Evolutionary conservation across 495 filamentous ascomycete species (phyloP).

Genomic region (Cercophora scortea): DNA sequence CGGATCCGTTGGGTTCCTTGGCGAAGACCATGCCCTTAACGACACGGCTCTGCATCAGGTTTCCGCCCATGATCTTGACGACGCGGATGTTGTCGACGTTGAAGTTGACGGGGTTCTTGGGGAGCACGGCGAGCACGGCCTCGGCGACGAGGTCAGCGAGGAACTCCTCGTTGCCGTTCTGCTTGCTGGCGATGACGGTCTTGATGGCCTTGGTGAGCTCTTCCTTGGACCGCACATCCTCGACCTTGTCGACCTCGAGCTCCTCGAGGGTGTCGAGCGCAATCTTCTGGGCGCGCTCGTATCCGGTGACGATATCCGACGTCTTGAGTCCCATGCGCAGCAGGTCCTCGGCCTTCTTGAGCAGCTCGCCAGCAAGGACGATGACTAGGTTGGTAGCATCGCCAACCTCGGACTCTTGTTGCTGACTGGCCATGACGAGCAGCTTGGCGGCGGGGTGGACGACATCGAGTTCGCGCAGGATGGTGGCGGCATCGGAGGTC

Average conservation of each 20-base stretch:
- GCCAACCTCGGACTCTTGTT: conserved; percentile 98
- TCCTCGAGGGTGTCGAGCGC: conserved; percentile 81
- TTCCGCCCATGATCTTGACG: conserved; percentile 99
- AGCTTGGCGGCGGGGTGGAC: conserved; percentile 98
- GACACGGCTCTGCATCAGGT: conserved; percentile 83
- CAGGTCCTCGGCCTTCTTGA: conserved; percentile 96
- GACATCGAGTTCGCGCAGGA: conserved; percentile 93
- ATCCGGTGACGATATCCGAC: conserved; percentile 89
- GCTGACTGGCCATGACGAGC: conserved; percentile 98
- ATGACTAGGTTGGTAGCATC: conserved; percentile 98
- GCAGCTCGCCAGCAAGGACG: conserved; percentile 86
- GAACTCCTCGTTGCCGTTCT: conserved; percentile 83
- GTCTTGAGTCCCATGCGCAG: conserved; percentile 93
- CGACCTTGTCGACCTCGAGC: conserved; percentile 82
- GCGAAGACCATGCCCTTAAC: conserved; percentile 99
- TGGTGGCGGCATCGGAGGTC: conserved; percentile 95
- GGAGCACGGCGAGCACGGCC: conserved; percentile 87
- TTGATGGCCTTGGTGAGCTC: conserved; percentile 93
- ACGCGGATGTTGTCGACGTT: conserved; percentile 99
- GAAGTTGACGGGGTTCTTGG: conserved; percentile 96
- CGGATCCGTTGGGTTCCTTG: conserved; percentile 77
- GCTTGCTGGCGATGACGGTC: conserved; percentile 94
- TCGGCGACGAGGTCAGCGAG: conserved; percentile 83
- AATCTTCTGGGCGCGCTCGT: conserved; percentile 87
- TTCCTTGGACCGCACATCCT: conserved; percentile 65